phyloP scores from a whole-genome alignment of 2,329 filamentous ascomycete genomes.

The Orbilia oligospora region DNA sequence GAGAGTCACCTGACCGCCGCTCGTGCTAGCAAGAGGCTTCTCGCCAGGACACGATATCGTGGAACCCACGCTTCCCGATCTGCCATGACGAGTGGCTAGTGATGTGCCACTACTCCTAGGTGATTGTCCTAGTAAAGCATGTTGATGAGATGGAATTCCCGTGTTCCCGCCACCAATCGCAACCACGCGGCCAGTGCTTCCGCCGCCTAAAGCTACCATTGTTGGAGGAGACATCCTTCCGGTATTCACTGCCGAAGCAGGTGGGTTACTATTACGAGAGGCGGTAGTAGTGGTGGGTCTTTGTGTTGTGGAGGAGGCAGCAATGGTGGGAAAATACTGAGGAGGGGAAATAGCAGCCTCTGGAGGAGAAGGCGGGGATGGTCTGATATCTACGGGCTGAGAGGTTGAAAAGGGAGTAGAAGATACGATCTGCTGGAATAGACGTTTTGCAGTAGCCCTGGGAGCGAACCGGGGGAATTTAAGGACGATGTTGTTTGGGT shows the following conservation, averaged over 20 bases:
- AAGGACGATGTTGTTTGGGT: constrained; percentile 44
- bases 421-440: constrained; percentile 63
- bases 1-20: constrained; percentile 80
- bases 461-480: constrained; percentile 55
- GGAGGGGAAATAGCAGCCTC: background rate
- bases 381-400: constrained; percentile 53
- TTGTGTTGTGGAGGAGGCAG: constrained; percentile 50
- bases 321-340: constrained; percentile 9
- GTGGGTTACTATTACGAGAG: constrained; percentile 11
- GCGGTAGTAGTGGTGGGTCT: constrained; percentile 44
- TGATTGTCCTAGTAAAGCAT: constrained; percentile 56
- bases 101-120: constrained; percentile 50
- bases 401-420: constrained; percentile 60
- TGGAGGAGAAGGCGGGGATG: constrained; percentile 42
- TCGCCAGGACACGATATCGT: constrained; percentile 65
- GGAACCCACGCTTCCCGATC: constrained; percentile 51
- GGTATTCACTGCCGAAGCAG: constrained; percentile 45
- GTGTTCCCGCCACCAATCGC: constrained; percentile 62
- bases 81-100: constrained; percentile 42
- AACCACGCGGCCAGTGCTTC: constrained; percentile 61
- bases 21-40: constrained; percentile 79
- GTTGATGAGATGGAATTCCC: constrained; percentile 63
- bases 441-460: constrained; percentile 61
- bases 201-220: constrained; percentile 61
- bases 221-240: constrained; percentile 56